Evolutionary conservation across 2,329 filamentous ascomycete species (phyloP).

Genomic region (Herpotrichia juniperi): DNA sequence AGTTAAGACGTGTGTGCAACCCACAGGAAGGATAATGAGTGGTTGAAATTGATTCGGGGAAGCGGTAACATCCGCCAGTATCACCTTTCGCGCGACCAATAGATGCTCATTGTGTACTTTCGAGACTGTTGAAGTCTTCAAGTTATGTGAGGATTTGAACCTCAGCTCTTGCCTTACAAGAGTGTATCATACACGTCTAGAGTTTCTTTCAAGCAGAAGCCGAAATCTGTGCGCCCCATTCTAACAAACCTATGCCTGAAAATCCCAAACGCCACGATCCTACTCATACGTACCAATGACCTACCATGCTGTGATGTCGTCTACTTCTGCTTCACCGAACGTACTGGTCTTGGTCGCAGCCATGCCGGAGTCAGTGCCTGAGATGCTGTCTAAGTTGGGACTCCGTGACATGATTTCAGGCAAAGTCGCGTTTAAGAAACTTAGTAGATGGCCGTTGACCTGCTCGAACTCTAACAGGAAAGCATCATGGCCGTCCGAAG

Average conservation of each 20-base stretch:
- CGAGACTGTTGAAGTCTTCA: not conserved
- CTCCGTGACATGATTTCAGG: slow-evolving; percentile 81
- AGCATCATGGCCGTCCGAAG: slow-evolving; percentile 93
- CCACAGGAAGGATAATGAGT: no score
- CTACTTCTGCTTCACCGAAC: slow-evolving; percentile 94
- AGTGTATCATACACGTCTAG: slow-evolving; percentile 30
- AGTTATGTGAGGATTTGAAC: slow-evolving; percentile 40
- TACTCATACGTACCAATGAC: slow-evolving; percentile 16
- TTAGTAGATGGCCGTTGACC: slow-evolving; percentile 85
- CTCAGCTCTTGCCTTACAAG: slow-evolving; percentile 28
- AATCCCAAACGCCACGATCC: slow-evolving; percentile 34
- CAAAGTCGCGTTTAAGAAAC: slow-evolving; percentile 80
- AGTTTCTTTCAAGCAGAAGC: slow-evolving; percentile 48
- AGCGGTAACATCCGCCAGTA: no score
- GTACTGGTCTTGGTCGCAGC: slow-evolving; percentile 84
- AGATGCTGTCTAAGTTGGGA: slow-evolving; percentile 48
- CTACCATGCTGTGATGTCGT: slow-evolving; percentile 95
- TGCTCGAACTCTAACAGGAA: slow-evolving; percentile 97
- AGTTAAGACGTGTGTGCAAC: no score
- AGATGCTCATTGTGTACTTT: no score
- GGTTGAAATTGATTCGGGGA: no score
- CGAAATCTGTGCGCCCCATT: slow-evolving; percentile 35
- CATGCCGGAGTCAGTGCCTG: slow-evolving; percentile 46
- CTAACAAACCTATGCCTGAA: slow-evolving; percentile 13
- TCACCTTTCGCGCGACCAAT: no score